Conservation (phyloP, 2,329 filamentous ascomycete genomes). For the Claviceps sorghi region DNA sequence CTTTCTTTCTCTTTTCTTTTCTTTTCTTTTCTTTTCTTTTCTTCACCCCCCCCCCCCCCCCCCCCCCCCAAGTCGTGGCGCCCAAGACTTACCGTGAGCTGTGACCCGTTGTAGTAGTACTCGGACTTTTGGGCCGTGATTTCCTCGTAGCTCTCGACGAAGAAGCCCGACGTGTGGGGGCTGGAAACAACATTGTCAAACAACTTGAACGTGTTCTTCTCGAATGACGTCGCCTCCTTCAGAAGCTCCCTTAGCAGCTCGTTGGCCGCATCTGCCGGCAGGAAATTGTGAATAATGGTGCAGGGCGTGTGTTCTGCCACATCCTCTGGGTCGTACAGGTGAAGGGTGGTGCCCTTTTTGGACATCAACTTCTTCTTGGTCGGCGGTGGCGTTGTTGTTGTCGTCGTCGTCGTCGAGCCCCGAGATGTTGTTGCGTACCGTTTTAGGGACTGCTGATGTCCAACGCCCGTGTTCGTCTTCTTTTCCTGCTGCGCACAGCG, state of each 20-base stretch:
- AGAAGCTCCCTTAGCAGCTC: constrained; percentile 62
- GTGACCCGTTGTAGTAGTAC: constrained; percentile 74
- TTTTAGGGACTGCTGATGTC: constrained; percentile 50
- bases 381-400: constrained; percentile 5
- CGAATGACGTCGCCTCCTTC: constrained; percentile 55
- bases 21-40: no score
- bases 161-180: constrained; percentile 74
- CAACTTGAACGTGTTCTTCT: constrained; percentile 61
- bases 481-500: background rate
- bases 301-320: constrained; percentile 76
- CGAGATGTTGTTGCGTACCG: constrained; percentile 25
- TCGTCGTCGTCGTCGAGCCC: constrained; percentile 1
- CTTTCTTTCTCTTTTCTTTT: no score
- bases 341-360: constrained; percentile 67
- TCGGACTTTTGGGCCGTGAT: constrained; percentile 56
- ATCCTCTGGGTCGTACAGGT: constrained; percentile 69
- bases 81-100: constrained; percentile 37
- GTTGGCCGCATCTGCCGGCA: constrained; percentile 58
- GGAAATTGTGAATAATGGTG: constrained; percentile 83
- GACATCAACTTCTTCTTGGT: constrained; percentile 41
- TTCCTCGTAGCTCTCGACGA: constrained; percentile 61
- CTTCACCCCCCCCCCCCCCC: no score
- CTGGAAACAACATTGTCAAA: constrained; percentile 79
- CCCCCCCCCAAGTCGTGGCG: no score
- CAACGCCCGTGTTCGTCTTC: constrained; percentile 27